phyloP scores from a whole-genome alignment of 1,284 basidiomycete genomes.

The Wallemia mellicola region DNA sequence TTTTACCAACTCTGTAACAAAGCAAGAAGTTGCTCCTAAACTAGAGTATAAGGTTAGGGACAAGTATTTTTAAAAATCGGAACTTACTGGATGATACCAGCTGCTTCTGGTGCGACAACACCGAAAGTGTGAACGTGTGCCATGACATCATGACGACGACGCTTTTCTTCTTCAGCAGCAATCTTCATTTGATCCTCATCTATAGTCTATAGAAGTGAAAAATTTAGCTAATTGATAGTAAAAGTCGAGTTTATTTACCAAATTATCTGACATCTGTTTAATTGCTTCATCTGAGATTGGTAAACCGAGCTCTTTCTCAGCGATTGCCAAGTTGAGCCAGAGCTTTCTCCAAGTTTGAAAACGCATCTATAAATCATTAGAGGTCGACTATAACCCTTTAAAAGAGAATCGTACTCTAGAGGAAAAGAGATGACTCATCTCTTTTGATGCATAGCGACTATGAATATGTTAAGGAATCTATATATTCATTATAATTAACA shows the following conservation, averaged over 20 bases:
- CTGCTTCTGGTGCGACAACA: constrained; percentile 69
- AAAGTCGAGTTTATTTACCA: no score
- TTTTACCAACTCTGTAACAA: constrained; percentile 66
- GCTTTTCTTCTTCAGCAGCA: constrained; percentile 85
- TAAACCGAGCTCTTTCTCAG: constrained; percentile 82
- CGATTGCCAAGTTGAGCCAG: constrained; percentile 87
- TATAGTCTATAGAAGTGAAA: constrained; percentile 41
- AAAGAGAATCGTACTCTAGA: constrained; percentile 31
- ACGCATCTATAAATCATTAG: constrained; percentile 31
- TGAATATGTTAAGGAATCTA: neutral
- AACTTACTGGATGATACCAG: constrained; percentile 82
- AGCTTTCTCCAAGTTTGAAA: constrained; percentile 90
- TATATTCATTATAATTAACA: neutral
- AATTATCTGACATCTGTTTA: constrained; percentile 68
- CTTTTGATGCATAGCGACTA: constrained; percentile 95
- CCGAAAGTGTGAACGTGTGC: constrained; percentile 97
- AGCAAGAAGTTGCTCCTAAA: constrained; percentile 89
- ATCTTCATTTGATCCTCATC: constrained; percentile 72
- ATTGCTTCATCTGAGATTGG: constrained; percentile 71
- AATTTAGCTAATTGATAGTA: no score
- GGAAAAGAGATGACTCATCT: constrained; percentile 92
- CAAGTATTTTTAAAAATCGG: constrained; percentile 1
- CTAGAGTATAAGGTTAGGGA: constrained; percentile 16
- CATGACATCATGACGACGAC: constrained; percentile 89
- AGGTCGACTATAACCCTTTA: constrained; percentile 8